A percentile compares a stretch with the other conserved stretches of the same genome.
These are phyloP conservation scores for Mortierella hygrophila DNA, from an alignment of 192 early-diverging fungal genomes.

Conservation along the genomic window DNA sequence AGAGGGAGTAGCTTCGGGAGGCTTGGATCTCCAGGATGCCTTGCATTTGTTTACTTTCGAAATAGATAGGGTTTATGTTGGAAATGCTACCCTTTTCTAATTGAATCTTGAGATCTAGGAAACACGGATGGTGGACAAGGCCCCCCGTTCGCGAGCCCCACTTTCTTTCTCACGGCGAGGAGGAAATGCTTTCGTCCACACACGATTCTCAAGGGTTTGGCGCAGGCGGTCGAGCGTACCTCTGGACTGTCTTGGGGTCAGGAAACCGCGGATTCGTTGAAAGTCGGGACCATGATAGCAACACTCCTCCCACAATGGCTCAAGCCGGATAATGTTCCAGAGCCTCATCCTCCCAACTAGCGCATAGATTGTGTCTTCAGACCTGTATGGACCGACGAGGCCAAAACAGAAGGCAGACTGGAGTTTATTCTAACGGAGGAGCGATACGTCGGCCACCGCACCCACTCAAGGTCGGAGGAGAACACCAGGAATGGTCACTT, in stretches of 20 bases:
- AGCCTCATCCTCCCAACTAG: background rate
- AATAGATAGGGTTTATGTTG: background rate
- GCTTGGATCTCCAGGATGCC: background rate
- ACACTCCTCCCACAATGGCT: background rate
- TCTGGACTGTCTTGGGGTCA: background rate
- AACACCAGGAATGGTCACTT: too few species aligned
- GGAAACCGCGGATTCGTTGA: background rate
- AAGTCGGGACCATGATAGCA: background rate
- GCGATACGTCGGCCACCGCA: too few species aligned
- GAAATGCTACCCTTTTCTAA: background rate
- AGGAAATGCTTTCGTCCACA: background rate
- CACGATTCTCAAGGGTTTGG: background rate
- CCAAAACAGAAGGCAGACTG: too few species aligned
- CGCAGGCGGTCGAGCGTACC: background rate
- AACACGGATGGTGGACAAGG: background rate
- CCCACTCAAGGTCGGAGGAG: too few species aligned
- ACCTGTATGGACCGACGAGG: background rate
- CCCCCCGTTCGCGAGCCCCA: background rate
- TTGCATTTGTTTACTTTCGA: conserved; percentile 2
- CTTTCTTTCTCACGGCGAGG: background rate
- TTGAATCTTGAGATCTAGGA: background rate
- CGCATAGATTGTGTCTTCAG: background rate
- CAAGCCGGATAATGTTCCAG: background rate
- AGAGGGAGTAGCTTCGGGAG: background rate
- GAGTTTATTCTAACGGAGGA: too few species aligned